Evolutionary conservation across 2,329 filamentous ascomycete genomes (phyloP), one percentile per base, ranked within the genome.

Genomic region (Fusarium secorum): DNA sequence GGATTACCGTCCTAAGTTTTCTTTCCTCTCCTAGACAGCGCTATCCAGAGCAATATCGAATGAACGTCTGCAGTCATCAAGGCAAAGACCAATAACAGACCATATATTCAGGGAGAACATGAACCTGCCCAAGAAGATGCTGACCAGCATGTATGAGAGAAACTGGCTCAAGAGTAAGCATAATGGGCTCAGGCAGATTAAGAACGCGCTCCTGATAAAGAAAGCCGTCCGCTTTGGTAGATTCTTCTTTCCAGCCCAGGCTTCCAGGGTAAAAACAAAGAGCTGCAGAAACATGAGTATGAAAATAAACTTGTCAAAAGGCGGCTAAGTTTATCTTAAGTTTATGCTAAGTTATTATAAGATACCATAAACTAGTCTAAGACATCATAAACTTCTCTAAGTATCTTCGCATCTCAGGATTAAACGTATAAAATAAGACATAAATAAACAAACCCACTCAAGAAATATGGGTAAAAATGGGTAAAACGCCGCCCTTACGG

Each of bases 61-160:
- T 5, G 24, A 24, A 24, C 5, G 24, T 5, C 24, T 44, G 7
- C 17, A 44, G 5, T 4, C 7, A 18, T 14, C 0, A 9, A 44
- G 6, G 11, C 11, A 26, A 18, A 18, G 17, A 13, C 41, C 41
- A 13, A 44, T 3, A 6, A 18, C 22, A 4, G 1, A 13, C 41
- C 41, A 26, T 3, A 24, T 26, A 18, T 44, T 3, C 17, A 44
- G 1, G 17, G 41, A 44, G 22, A 44, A 14, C 1, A 44, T 11
- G 18, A 18, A 44, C 3, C 11, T 4, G 0, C 41, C 22, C 15
- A 42, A 42, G 0, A 42, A 24, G 39, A 42, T 4, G 39, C 0
- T 24, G 39, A 8, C 1, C 11, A 0, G 3, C 6, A 0, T 18
- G 1, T 24, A 5, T 24, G 10, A 24, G 0, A 8, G 3, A 3